Evolutionary conservation across 208 protist species (phyloP).

Genomic region (Trichomonas vaginalis): DNA sequence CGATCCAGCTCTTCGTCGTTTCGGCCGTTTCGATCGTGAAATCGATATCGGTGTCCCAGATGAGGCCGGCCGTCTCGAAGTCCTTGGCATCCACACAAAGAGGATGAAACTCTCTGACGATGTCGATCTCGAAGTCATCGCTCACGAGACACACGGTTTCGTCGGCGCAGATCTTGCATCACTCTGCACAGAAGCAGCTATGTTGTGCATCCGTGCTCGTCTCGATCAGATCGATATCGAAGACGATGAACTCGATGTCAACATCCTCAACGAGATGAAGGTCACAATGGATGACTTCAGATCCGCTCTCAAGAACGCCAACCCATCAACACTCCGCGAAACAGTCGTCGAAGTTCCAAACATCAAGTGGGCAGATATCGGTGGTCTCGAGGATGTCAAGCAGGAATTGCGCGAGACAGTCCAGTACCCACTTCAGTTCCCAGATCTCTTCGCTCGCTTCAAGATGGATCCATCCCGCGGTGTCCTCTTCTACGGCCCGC

Average conservation of each 20-base stretch:
- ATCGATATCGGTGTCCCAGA: conserved; percentile 99
- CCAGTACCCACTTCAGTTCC: conserved; percentile 95
- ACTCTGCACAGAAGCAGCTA: conserved; percentile 96
- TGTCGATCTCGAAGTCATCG: conserved; percentile 59
- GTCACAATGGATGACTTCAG: conserved; percentile 74
- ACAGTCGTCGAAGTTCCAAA: conserved; percentile 93
- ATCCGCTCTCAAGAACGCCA: conserved; percentile 65
- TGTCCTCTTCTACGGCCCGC: conserved; percentile 82
- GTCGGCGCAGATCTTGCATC: conserved; percentile 95
- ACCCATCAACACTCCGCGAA: conserved; percentile 92
- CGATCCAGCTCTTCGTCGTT: conserved; percentile 89
- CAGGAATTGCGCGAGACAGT: conserved; percentile 93
- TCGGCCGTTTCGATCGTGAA: conserved; percentile 99
- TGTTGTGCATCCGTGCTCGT: conserved; percentile 98
- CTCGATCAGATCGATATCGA: conserved; percentile 53
- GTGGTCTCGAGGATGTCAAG: conserved; percentile 91
- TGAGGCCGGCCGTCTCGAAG: conserved; percentile 58
- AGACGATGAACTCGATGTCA: background rate
- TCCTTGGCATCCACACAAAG: conserved; percentile 98
- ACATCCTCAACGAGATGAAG: background rate
- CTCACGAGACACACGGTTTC: conserved; percentile 81
- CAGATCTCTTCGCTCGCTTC: conserved; percentile 96
- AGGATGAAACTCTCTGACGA: conserved; percentile 98
- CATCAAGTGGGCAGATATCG: conserved; percentile 95
- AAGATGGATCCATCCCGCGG: conserved; percentile 87